Evolutionary conservation across 306 rosid species (phyloP), one percentile per base, ranked within the genome.

Genomic region (Geum urbanum): DNA sequence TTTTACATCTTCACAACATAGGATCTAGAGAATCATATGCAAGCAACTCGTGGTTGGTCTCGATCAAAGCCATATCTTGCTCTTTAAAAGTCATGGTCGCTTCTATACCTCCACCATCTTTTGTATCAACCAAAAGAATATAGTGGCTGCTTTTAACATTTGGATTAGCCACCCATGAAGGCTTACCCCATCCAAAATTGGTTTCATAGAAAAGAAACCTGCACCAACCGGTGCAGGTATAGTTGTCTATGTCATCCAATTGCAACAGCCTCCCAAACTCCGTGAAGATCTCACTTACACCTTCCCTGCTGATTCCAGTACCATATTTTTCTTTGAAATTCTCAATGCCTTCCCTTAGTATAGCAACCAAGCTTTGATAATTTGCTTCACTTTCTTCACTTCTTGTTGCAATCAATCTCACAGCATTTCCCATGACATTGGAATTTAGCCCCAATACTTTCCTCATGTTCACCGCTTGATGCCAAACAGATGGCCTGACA

Each of bases 391-490:
- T 19, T 19, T 43, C 35, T 41, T 18, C 51, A 2, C 45, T 49
- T 46, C 9, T 65, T 22, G 27, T 45, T 4, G 16, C 32, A 16
- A 2, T 27, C 32, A 22, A 16, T 11, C 71, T 45, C 0, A 67
- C 44, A 50, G 35, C 0, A 67, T 50, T 49, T 3, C 47, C 59
- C 27, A 67, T 5, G 9, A n/a, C 2, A 10, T 16, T 10, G 9
- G 67, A n/a, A 18, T 6, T 5, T 27, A 27, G 32, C 43, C 63
- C 44, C 2, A 49, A 12, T 27, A 27, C 11, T 32, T 66, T 66
- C 27, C 45, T 4, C 58, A 76, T 15, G 67, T 84, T 81, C 63
- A 81, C 80, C 10, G 51, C 5, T 22, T 76, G 87, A 39, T 67
- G 56, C 56, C 74, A 49, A 41, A 76, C 52, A 2, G 83, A 83